A percentile compares a stretch with the other conserved stretches of the same genome.
Conservation (phyloP, 176 grass and related monocot genomes). For the Oryza longistaminata region DNA sequence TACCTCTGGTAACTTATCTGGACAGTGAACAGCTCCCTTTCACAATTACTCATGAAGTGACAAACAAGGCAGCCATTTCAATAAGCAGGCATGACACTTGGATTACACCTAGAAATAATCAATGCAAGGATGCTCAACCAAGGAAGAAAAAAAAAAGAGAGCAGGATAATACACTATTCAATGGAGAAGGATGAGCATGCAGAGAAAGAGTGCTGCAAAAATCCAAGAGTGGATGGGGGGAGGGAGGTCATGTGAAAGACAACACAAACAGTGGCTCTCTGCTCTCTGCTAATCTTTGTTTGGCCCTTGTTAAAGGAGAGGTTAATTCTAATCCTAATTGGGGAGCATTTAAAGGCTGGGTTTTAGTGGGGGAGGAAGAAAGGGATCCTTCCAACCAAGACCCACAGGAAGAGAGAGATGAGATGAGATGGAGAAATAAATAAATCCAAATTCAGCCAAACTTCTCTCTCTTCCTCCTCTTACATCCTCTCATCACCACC, state of each 20-base stretch:
- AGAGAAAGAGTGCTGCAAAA: constrained; percentile 28
- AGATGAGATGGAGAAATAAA: constrained; percentile 29
- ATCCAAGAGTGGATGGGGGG: constrained; percentile 11
- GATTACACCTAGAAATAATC: neutral
- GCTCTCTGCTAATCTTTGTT: constrained; percentile 44
- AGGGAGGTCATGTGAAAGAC: constrained; percentile 36
- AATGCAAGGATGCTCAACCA: constrained; percentile 16
- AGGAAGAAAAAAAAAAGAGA: neutral
- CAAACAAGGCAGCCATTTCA: neutral
- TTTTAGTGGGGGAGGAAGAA: constrained; percentile 50
- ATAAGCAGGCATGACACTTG: neutral
- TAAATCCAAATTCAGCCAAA: constrained; percentile 52
- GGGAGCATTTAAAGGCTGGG: constrained; percentile 33
- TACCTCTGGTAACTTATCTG: neutral
- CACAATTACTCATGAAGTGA: constrained; percentile 25
- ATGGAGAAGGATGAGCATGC: constrained; percentile 20
- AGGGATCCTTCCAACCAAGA: constrained; percentile 30
- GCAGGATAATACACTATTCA: neutral
- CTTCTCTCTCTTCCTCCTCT: constrained; percentile 35
- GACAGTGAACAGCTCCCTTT: neutral
- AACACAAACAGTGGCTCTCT: constrained; percentile 18
- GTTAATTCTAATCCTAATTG: constrained; percentile 25
- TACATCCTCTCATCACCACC: constrained; percentile 41
- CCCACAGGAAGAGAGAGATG: neutral
- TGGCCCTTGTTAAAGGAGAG: constrained; percentile 22